A percentile compares a stretch with the other conserved stretches of the same genome.
Evolutionary conservation across 2,329 filamentous ascomycete genomes (phyloP).

Genomic region (Penicillium sumatraense): DNA sequence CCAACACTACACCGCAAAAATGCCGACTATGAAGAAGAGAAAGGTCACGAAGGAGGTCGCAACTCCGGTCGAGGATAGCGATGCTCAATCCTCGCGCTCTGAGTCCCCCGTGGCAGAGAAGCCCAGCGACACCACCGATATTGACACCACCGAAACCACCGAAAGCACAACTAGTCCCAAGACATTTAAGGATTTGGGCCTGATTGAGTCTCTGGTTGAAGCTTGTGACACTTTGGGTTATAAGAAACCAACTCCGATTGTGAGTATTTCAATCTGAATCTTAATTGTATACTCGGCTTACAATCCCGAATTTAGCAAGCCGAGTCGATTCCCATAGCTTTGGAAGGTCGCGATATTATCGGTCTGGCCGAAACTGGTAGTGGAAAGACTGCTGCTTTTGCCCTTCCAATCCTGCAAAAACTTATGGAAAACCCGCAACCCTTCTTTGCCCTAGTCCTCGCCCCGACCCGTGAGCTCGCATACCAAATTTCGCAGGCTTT

Average conservation of each 20-base stretch:
- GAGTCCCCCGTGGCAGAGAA: constrained; percentile 14
- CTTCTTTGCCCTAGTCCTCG: constrained; percentile 85
- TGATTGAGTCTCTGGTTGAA: constrained; percentile 86
- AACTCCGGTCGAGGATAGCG: constrained; percentile 24
- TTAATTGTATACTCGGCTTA: neutral
- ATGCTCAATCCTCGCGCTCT: constrained; percentile 29
- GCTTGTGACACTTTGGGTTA: constrained; percentile 83
- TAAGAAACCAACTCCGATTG: constrained; percentile 82
- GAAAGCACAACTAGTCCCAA: constrained; percentile 4
- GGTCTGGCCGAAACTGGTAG: constrained; percentile 93
- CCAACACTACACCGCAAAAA: constrained; percentile 25
- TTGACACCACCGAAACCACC: constrained; percentile 8
- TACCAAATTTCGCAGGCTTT: constrained; percentile 88
- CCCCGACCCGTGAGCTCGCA: constrained; percentile 90
- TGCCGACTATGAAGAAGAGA: constrained; percentile 47
- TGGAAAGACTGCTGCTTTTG: constrained; percentile 95
- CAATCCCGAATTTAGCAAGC: constrained; percentile 56
- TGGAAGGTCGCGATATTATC: constrained; percentile 84
- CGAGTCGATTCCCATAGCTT: constrained; percentile 79
- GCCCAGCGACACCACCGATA: constrained; percentile 12
- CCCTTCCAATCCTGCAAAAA: constrained; percentile 85
- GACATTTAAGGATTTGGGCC: constrained; percentile 63
- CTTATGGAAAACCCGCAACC: constrained; percentile 86
- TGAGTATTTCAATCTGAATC: neutral
- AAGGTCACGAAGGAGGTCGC: constrained; percentile 38